Conservation (phyloP, 768 basidiomycete genomes). For the Mycena vulgaris region DNA sequence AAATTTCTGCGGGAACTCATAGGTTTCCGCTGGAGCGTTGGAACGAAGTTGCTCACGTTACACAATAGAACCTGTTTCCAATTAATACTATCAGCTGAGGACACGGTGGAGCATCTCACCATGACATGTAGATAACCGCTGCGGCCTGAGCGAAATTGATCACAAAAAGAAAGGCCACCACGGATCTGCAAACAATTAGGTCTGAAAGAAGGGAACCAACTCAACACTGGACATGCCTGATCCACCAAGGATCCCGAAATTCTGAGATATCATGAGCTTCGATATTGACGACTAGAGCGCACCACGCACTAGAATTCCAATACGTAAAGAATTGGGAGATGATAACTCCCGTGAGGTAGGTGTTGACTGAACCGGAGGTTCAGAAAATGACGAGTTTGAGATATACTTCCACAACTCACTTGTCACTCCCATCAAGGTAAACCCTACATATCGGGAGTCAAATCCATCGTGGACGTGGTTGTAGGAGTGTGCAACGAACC, state of each 20-base stretch:
- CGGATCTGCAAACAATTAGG: not conserved
- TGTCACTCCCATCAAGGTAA: not conserved
- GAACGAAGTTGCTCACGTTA: not conserved
- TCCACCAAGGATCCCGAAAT: not conserved
- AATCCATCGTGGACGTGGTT: not conserved
- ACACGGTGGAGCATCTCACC: not conserved
- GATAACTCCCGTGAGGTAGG: not conserved
- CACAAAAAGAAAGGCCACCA: not conserved
- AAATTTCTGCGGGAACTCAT: not conserved
- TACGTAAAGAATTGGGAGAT: slow-evolving; percentile 2
- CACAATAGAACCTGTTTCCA: not conserved
- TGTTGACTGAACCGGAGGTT: not conserved
- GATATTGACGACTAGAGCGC: not conserved
- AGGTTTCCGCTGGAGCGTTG: not conserved
- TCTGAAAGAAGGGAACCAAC: not conserved
- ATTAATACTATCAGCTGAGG: not conserved
- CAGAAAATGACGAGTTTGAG: not conserved
- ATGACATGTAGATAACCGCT: slow-evolving; percentile 4
- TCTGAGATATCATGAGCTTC: not conserved
- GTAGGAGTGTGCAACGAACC: not conserved
- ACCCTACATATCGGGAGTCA: not conserved
- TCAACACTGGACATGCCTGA: not conserved
- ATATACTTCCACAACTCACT: not conserved
- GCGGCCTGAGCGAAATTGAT: not conserved
- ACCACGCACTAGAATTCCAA: not conserved